Evolutionary conservation across 2,329 filamentous ascomycete genomes (phyloP).

Genomic region (Microsporum audouinii): DNA sequence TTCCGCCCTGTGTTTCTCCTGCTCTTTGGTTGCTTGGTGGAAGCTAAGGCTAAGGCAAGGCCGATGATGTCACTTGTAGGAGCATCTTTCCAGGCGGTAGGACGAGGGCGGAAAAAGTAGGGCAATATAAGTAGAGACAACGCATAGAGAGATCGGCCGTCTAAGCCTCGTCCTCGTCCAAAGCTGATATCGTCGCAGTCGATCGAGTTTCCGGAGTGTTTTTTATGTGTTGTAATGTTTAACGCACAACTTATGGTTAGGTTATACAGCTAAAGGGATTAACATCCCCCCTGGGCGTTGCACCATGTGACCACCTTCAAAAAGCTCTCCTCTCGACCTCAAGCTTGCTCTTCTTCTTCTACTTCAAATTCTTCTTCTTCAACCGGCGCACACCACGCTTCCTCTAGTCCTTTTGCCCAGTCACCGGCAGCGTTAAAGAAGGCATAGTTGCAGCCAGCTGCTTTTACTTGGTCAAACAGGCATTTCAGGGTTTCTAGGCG

Average conservation of each 20-base stretch:
- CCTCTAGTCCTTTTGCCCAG: neutral
- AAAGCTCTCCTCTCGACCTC: neutral
- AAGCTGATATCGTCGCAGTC: neutral
- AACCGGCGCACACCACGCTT: neutral
- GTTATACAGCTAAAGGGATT: neutral
- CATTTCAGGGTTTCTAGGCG: neutral
- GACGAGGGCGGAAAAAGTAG: neutral
- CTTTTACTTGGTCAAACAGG: neutral
- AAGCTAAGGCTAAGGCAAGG: neutral
- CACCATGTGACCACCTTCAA: neutral
- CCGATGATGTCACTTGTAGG: conserved; percentile 2
- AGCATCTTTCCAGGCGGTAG: neutral
- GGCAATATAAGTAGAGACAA: neutral
- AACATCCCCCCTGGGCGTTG: neutral
- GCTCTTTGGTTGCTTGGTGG: neutral
- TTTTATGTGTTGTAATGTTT: no score
- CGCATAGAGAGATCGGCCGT: neutral
- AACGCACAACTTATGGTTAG: no score
- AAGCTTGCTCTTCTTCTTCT: neutral
- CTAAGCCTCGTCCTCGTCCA: neutral
- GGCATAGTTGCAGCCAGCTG: neutral
- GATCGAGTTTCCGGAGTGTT: neutral
- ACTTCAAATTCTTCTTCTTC: neutral
- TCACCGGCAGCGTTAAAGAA: neutral
- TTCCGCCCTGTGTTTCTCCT: neutral